Evolutionary conservation across 768 basidiomycete species (phyloP).

Genomic region (Tylopilus plumbeoviolaceoides): DNA sequence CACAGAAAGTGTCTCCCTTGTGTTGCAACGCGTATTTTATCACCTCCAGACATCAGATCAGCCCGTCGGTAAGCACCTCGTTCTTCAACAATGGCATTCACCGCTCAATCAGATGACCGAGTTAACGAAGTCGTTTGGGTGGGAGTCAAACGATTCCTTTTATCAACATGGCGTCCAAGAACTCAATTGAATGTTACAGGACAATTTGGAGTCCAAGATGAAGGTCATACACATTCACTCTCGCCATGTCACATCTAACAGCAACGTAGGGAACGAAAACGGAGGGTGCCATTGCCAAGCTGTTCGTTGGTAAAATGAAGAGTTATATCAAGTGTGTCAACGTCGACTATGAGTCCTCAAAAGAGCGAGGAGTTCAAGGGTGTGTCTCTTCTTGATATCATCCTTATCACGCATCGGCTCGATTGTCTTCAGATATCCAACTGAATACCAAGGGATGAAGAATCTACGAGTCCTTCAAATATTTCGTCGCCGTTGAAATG

Average conservation of each 20-base stretch:
- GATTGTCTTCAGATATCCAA: constrained; percentile 72
- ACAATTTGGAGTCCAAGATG: constrained; percentile 99
- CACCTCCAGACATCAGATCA: constrained; percentile 96
- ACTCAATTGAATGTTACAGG: constrained; percentile 94
- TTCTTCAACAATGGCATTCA: not conserved
- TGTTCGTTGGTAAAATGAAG: constrained; percentile 99
- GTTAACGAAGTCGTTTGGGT: constrained; percentile 97
- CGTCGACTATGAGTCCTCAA: constrained; percentile 93
- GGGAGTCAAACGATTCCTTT: constrained; percentile 99
- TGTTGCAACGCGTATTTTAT: constrained; percentile 96
- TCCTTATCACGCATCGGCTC: not conserved
- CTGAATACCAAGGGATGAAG: constrained; percentile 99
- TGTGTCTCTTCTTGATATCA: constrained; percentile 25
- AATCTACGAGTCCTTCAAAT: constrained; percentile 97
- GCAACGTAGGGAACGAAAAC: constrained; percentile 77
- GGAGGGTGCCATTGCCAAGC: constrained; percentile 89
- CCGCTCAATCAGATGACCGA: constrained; percentile 65
- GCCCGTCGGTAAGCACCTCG: constrained; percentile 72
- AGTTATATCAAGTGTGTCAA: constrained; percentile 99
- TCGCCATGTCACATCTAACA: constrained; percentile 8
- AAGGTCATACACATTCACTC: constrained; percentile 54
- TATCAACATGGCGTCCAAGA: constrained; percentile 99
- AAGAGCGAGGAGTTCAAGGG: constrained; percentile 97
- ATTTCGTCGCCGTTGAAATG: constrained; percentile 96
- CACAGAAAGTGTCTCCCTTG: constrained; percentile 90